Percentiles rank a stretch among this genome's conserved stretches.
Conservation (phyloP, 179 eudicot genomes). For the Spinacia oleracea region DNA sequence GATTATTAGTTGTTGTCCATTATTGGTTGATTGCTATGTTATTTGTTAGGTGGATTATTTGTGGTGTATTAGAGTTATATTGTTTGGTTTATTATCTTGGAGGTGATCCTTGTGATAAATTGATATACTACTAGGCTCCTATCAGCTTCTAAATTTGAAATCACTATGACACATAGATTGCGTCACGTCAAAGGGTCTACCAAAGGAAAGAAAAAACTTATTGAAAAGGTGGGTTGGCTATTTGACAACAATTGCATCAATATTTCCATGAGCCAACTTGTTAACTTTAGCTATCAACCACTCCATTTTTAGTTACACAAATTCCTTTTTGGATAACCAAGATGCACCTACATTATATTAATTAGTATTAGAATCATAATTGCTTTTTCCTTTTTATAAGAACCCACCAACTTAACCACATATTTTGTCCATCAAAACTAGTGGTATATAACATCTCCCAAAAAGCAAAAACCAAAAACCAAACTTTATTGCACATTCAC, state of each 20-base stretch:
- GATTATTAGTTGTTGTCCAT: too few relatives aligned
- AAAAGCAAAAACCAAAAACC: background rate
- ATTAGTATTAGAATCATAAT: background rate
- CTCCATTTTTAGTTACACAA: background rate
- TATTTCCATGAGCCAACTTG: background rate
- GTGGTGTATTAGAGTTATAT: too few relatives aligned
- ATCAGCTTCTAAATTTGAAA: background rate
- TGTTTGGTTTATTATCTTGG: too few relatives aligned
- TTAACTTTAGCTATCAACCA: background rate
- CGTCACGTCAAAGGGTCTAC: too few relatives aligned
- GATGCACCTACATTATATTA: background rate
- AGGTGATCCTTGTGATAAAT: too few relatives aligned
- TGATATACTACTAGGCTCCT: too few relatives aligned
- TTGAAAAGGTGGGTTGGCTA: background rate
- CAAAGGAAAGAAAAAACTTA: too few relatives aligned
- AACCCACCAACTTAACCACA: conserved; percentile 10
- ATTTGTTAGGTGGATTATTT: too few relatives aligned
- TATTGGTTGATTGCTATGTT: too few relatives aligned
- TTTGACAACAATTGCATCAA: background rate
- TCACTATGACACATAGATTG: too few relatives aligned
- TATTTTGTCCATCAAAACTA: background rate
- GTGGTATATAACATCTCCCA: conserved; percentile 1
- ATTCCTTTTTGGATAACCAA: background rate
- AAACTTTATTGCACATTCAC: background rate
- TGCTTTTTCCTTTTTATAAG: background rate